Evolutionary conservation across 495 filamentous ascomycete species (phyloP), one percentile per base, ranked within the genome.

Genomic region (Penicillium mononematosum): DNA sequence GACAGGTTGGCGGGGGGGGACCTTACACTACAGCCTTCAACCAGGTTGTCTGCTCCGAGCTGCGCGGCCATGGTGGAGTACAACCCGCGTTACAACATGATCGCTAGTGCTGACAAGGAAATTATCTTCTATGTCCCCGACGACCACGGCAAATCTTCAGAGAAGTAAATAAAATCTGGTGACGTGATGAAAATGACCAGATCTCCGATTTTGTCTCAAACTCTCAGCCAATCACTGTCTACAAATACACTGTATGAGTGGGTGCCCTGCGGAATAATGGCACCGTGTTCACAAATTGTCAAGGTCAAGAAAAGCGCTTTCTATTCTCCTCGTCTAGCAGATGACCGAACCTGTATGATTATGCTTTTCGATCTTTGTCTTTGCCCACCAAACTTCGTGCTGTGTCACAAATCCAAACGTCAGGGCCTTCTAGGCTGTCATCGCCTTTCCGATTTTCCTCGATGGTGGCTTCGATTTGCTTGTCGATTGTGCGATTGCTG

Each of bases 51-150:
- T 16, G 82, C 88, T 45, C 82, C 82, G 61, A 82, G 83, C 34
- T 81, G 83, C 63, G 84, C 85, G 9, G 86, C 86, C 1, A 78
- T 96, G 10, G 83, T 97, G 48, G 89, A 89, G 44, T 92, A 89
- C 68, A 98, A 96, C 72, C 95, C 91, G 7, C 80, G 90, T 44
- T 91, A 85, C 72, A 96, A 97, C 70, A 84, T 97, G 78, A 76
- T 96, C 58, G 91, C 88, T 16, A 91, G 85, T 41, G 95, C 88
- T 5, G 91, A 98, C 65, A 86, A 86, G 64, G 92, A 97, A 58
- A 78, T 92, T 54, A 75, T 94, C 45, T 91, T 98, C 57, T 98
- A 94, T 93, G 70, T 95, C 32, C 94, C 94, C 4, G 74, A 78
- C 19, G 75, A 78, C 16, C 50, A 51, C 31, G 49, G 69, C 7